A percentile compares a stretch with the other conserved stretches of the same genome.
These are phyloP conservation scores for Pouteria campechiana DNA, from an alignment of 179 eudicot species.

Conservation along the genomic window DNA sequence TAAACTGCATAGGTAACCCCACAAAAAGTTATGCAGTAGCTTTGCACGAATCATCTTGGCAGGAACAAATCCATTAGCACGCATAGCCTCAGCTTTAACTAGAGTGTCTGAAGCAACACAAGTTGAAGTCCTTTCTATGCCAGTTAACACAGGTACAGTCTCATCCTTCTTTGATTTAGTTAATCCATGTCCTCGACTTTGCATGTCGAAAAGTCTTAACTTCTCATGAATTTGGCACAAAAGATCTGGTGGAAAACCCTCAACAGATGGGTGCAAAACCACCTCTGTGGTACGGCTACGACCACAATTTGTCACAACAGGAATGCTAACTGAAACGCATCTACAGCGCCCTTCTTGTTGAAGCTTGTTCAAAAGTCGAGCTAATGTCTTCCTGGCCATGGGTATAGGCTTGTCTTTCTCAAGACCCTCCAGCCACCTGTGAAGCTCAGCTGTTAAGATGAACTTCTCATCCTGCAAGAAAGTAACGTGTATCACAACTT, in stretches of 20 bases:
- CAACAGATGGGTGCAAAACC: conserved; percentile 67
- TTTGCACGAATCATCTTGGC: conserved; percentile 86
- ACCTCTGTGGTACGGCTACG: conserved; percentile 42
- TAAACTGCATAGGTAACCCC: conserved; percentile 49
- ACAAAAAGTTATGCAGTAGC: conserved; percentile 67
- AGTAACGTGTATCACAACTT: too few species aligned
- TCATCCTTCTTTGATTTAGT: conserved; percentile 41
- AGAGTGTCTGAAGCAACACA: conserved; percentile 29
- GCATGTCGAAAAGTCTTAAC: conserved; percentile 61
- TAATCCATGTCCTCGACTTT: conserved; percentile 37
- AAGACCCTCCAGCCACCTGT: conserved; percentile 63
- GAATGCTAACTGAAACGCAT: conserved; percentile 47
- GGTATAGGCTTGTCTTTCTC: conserved; percentile 52
- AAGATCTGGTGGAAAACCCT: conserved; percentile 42
- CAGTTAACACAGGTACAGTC: conserved; percentile 49
- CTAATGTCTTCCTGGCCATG: conserved; percentile 77
- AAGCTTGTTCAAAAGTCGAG: conserved; percentile 65
- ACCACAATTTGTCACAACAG: conserved; percentile 72
- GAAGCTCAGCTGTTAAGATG: conserved; percentile 70
- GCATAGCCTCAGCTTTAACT: conserved; percentile 47
- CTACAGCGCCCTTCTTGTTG: conserved; percentile 67
- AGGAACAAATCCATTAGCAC: conserved; percentile 75
- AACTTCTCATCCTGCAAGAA: conserved; percentile 61
- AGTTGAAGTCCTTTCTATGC: conserved; percentile 46
- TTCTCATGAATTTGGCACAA: conserved; percentile 68